Evolutionary conservation across 805 yeast species (phyloP).

Genomic region (Suhomyces sp.): DNA sequence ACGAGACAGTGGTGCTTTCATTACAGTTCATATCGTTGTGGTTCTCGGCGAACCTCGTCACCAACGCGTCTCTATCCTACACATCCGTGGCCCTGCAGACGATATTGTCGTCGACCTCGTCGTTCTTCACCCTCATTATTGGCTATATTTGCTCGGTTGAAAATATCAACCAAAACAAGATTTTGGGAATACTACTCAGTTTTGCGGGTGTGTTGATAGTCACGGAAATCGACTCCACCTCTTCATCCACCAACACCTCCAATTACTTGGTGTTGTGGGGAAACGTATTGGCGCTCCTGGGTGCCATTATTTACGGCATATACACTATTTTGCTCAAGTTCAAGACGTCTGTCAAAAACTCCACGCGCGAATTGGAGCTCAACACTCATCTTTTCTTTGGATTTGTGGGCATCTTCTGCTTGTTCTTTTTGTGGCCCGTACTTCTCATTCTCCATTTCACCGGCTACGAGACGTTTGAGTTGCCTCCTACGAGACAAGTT

Average conservation of each 20-base stretch:
- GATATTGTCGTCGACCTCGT: slow-evolving; percentile 85
- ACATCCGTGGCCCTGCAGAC: slow-evolving; percentile 95
- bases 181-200: slow-evolving; percentile 67
- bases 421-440: slow-evolving; percentile 79
- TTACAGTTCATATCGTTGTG: slow-evolving; percentile 82
- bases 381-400: slow-evolving; percentile 91
- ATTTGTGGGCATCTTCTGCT: slow-evolving; percentile 84
- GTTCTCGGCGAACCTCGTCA: slow-evolving; percentile 86
- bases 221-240: slow-evolving; percentile 60
- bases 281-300: slow-evolving; percentile 72
- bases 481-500: slow-evolving; percentile 58
- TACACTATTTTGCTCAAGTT: slow-evolving; percentile 83
- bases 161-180: slow-evolving; percentile 57
- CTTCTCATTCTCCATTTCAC: slow-evolving; percentile 59
- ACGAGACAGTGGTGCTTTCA: slow-evolving; percentile 72
- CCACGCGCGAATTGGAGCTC: slow-evolving; percentile 65
- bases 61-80: slow-evolving; percentile 81
- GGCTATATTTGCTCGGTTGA: slow-evolving; percentile 77
- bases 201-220: slow-evolving; percentile 79
- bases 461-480: slow-evolving; percentile 67
- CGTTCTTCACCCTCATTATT: slow-evolving; percentile 84
- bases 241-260: slow-evolving; percentile 24
- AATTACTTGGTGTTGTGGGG: slow-evolving; percentile 50
- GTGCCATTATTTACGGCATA: slow-evolving; percentile 88
- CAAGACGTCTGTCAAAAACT: slow-evolving; percentile 45